Base-by-base conservation (phyloP, 1,284 basidiomycete species). In the Cryptococcus depauperatus region DNA sequence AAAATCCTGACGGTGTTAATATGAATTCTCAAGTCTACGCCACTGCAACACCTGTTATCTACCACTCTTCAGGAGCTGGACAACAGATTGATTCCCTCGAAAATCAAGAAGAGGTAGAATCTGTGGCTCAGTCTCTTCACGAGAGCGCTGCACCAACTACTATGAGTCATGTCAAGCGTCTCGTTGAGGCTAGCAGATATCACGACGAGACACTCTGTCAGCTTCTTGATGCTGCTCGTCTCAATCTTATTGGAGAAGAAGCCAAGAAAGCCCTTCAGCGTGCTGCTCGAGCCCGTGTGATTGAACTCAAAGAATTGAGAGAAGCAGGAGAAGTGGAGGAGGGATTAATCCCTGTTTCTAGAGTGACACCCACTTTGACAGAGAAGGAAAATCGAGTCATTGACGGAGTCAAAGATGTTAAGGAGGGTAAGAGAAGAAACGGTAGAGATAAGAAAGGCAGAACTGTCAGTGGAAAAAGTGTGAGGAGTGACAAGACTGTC, bases 201-300 rank as follows among this genome's bases (percentile, higher is more conserved):
- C 69, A 71, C 41, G 69, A 71, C 45, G 69, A 71, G 32, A 61
- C 59, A 14, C 58, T 71, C 0, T 71, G 69, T 47, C 67, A 71
- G 48, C 53, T 70, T 1, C 52, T 71, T 2, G 61, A 64, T 41
- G 69, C 67, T 18, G 64, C 64, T 2, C 50, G 65, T 14, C 45
- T 69, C 22, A 62, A 65, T 18, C 45, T 63, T 22, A 59, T 71
- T 28, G 69, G 69, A 4, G 63, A 60, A 2, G 61, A 66, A 21
- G 69, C 69, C 7, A 68, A 68, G 49, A 61, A 62, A 51, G 68
- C 67, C 4, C 45, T 71, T 3, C 55, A 66, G 30, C 44, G 64
- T 18, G 69, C 68, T 2, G 67, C 68, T 0, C 58, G 62, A 26
- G 61, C 64, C 0, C 48, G 69, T 7, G 65, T 71, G 5, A 62